Percentiles rank a stretch among this genome's conserved stretches.
phyloP scores from a whole-genome alignment of 2,329 filamentous ascomycete genomes.

The Penicillium sp. region DNA sequence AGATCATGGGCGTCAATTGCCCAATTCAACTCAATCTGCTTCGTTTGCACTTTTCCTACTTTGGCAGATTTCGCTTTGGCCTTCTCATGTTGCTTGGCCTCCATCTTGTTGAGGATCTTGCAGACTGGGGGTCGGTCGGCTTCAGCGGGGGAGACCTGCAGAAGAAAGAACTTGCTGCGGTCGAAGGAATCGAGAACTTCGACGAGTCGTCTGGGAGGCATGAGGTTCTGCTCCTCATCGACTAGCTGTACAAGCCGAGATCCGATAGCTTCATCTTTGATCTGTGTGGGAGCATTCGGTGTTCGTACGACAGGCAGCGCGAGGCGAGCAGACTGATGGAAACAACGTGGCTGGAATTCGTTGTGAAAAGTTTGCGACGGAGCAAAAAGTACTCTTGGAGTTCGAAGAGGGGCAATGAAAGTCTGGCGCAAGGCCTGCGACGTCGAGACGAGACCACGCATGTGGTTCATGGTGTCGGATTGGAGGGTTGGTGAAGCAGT shows the following conservation, averaged over 20 bases:
- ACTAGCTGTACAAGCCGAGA: constrained; percentile 37
- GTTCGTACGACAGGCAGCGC: constrained; percentile 11
- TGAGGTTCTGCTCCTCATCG: constrained; percentile 35
- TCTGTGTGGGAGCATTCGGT: constrained; percentile 14
- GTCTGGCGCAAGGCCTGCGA: constrained; percentile 35
- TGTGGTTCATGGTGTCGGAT: constrained; percentile 33
- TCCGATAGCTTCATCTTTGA: constrained; percentile 40
- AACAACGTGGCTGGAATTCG: constrained; percentile 18
- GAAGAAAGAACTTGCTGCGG: constrained; percentile 52
- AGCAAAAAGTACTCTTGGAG: constrained; percentile 16
- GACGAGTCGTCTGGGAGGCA: constrained; percentile 30
- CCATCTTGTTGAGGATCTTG: constrained; percentile 62
- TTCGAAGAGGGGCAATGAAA: constrained; percentile 29
- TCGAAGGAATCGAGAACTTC: constrained; percentile 50
- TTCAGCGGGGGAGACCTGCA: constrained; percentile 49
- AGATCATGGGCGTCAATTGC: constrained; percentile 77
- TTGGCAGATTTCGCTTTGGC: constrained; percentile 40
- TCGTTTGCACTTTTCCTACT: constrained; percentile 51
- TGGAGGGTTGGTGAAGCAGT: background rate
- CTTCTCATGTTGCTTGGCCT: constrained; percentile 19
- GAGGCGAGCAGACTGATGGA: constrained; percentile 20
- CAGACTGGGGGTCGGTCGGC: constrained; percentile 61
- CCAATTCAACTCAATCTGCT: constrained; percentile 91
- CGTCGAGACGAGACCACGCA: constrained; percentile 35
- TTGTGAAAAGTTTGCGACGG: constrained; percentile 10